Evolutionary conservation across 768 basidiomycete genomes (phyloP), one percentile per base, ranked within the genome.

Genomic region (Boletus huronensis): DNA sequence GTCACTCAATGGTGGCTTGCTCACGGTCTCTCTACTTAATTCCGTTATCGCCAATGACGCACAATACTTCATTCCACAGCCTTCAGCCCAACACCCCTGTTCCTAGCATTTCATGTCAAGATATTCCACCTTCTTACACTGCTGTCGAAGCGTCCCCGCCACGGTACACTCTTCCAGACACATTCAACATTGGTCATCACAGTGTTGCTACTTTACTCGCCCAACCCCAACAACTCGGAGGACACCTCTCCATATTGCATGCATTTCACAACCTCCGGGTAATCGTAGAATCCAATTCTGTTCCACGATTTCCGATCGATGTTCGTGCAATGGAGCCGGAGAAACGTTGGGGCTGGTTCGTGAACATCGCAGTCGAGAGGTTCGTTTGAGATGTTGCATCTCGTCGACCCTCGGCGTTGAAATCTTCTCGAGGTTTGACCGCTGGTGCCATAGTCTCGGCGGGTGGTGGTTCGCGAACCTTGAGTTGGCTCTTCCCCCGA

Each of bases 281-380:
- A 11, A 43, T n/a, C 1, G 58, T 74, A 2, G 64, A 72, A 36
- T 63, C 59, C 0, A 34, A 49, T 3, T 40, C 41, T n/a, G 40
- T 56, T 6, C 9, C 48, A 3, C 43, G 39, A 5, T 49, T 72
- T 25, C 63, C 69, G 34, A 13, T 7, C 0, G 42, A 48, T 3
- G 34, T 60, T 21, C 48, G 44, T 17, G 35, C 2, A 3, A 60
- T 72, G 57, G 64, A 64, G 0, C 35, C 54, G 6, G 66, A 70
- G n/a, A 56, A 58, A 48, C 62, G 75, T 21, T 75, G 75, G 75
- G 61, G 46, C 0, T 75, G 72, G 74, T 74, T 75, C 48, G 69
- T 75, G n/a, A 53, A 58, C 23, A 43, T 76, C 23, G 74, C 73
- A 0, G 72, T 76, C 2, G 75, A 76, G 50, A 60, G 74, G 65